Evolutionary conservation across 805 yeast genomes (phyloP).

Genomic region (Saturnispora sanitii): DNA sequence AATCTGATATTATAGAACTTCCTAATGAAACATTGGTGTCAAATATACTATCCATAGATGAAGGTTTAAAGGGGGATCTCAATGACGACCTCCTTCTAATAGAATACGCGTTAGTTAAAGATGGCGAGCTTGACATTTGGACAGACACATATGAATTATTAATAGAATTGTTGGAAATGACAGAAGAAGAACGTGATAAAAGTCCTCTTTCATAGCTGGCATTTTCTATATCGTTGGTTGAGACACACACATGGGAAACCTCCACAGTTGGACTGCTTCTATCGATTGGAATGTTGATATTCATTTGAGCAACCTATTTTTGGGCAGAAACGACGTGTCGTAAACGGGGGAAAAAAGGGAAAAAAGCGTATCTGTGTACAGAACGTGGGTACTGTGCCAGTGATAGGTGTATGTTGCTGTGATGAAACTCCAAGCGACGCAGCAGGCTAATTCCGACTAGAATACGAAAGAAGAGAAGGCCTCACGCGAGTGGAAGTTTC

Average conservation of each 20-base stretch:
- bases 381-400: too few species aligned
- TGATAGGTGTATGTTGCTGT: too few species aligned
- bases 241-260: not conserved
- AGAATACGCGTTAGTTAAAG: not conserved
- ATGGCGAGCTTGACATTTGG: conserved; percentile 3
- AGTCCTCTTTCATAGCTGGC: not conserved
- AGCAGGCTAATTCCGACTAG: too few species aligned
- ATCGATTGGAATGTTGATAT: not conserved
- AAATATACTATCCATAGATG: not conserved
- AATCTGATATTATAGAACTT: conserved; percentile 1
- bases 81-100: conserved; percentile 1
- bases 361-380: too few species aligned
- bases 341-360: too few species aligned
- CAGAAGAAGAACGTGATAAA: conserved; percentile 3
- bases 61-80: not conserved
- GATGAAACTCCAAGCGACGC: too few species aligned
- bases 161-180: not conserved
- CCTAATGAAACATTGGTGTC: not conserved
- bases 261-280: not conserved
- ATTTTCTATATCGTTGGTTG: not conserved
- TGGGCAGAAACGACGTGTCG: too few species aligned
- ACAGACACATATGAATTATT: not conserved
- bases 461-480: too few species aligned
- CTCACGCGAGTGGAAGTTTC: too few species aligned
- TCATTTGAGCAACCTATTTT: not conserved